These are phyloP conservation scores for Asterella californica DNA, from an alignment of 225 moss, liverwort and hornwort genomes.

Conservation along the genomic window DNA sequence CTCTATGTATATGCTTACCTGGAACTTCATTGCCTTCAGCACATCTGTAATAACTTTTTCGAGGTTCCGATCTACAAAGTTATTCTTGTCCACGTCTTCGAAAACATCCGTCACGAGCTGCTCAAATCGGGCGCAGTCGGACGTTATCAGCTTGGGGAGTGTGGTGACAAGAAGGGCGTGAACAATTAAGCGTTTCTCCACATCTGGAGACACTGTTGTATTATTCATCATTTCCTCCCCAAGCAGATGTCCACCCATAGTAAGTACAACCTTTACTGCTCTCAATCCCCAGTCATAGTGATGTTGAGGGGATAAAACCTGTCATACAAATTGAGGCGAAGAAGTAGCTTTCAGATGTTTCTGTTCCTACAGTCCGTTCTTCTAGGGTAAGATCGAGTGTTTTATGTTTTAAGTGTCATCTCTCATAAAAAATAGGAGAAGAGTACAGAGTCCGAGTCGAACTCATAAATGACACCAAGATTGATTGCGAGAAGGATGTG, in stretches of 20 bases:
- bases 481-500: neutral
- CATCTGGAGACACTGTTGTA: constrained; percentile 10
- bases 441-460: neutral
- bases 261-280: constrained; percentile 35
- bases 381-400: no score
- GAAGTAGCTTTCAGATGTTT: neutral
- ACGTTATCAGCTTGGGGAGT: constrained; percentile 31
- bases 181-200: constrained; percentile 29
- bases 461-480: neutral
- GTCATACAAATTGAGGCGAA: neutral
- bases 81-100: constrained; percentile 25
- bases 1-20: constrained; percentile 16
- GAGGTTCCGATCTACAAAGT: constrained; percentile 22
- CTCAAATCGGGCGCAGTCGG: constrained; percentile 27
- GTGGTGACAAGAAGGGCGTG: constrained; percentile 32
- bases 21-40: constrained; percentile 27
- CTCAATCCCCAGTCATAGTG: constrained; percentile 41
- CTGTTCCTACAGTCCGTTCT: neutral
- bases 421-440: neutral
- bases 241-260: constrained; percentile 34
- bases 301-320: constrained; percentile 34
- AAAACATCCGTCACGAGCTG: constrained; percentile 34
- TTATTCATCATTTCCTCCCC: constrained; percentile 22
- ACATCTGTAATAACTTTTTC: constrained; percentile 18
- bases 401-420: no score